A percentile compares a stretch with the other conserved stretches of the same genome.
phyloP scores from a whole-genome alignment of 345 rosid species.

The Populus pruinosa region DNA sequence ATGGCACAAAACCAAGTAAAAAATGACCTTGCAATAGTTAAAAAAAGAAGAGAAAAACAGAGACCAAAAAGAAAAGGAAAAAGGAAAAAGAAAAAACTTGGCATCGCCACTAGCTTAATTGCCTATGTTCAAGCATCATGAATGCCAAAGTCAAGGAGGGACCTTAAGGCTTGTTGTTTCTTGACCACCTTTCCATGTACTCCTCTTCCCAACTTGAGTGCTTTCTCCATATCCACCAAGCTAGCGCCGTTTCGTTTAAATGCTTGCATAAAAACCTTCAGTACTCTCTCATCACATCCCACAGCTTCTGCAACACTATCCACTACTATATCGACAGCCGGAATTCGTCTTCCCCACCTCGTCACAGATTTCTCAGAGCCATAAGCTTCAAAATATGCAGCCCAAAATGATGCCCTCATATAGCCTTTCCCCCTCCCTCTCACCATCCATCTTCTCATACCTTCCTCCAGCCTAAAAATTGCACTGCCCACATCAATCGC shows the following conservation, averaged over 20 bases:
- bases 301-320: conserved; percentile 51
- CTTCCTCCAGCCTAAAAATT: conserved; percentile 61
- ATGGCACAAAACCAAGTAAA: neutral
- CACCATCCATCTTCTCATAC: conserved; percentile 61
- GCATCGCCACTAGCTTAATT: neutral
- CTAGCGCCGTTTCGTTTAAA: conserved; percentile 41
- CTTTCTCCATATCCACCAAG: conserved; percentile 48
- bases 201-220: conserved; percentile 54
- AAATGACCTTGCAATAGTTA: neutral
- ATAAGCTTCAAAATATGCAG: conserved; percentile 49
- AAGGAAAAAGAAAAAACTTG: neutral
- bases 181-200: conserved; percentile 67
- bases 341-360: conserved; percentile 74
- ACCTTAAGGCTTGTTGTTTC: conserved; percentile 65
- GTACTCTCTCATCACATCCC: conserved; percentile 68
- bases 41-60: no score
- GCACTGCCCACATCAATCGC: conserved; percentile 56
- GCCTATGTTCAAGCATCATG: conserved; percentile 8
- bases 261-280: conserved; percentile 43
- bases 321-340: conserved; percentile 41
- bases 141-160: conserved; percentile 44
- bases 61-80: neutral
- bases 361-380: conserved; percentile 49
- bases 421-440: conserved; percentile 74
- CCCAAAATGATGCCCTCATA: conserved; percentile 82